These are phyloP conservation scores for Scedosporium apiospermum DNA, from an alignment of 2,329 filamentous ascomycete genomes.

Conservation along the genomic window DNA sequence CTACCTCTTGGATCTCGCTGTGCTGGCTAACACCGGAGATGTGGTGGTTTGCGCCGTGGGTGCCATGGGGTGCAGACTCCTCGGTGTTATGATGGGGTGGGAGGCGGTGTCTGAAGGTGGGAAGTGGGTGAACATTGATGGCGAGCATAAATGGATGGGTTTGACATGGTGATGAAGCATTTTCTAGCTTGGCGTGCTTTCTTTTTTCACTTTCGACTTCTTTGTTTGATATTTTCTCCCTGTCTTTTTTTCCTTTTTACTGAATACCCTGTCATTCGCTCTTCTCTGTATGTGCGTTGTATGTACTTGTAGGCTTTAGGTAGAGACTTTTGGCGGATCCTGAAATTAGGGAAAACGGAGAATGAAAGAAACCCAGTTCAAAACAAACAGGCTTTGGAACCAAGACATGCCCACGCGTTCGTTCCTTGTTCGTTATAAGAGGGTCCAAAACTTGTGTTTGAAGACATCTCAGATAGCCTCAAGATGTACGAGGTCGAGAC, in stretches of 20 bases:
- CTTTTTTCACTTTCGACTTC: constrained; percentile 5
- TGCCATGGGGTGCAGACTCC: constrained; percentile 59
- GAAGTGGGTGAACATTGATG: constrained; percentile 74
- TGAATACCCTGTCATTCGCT: neutral
- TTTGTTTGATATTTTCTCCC: constrained; percentile 1
- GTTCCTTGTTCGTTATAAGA: too few species aligned
- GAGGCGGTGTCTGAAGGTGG: constrained; percentile 51
- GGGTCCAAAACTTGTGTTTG: too few species aligned
- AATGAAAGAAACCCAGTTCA: neutral
- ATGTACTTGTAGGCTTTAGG: neutral
- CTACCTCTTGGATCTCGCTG: constrained; percentile 71
- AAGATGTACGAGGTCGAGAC: too few species aligned
- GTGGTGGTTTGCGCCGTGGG: constrained; percentile 69
- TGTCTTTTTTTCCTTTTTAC: neutral
- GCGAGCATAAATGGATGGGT: constrained; percentile 52
- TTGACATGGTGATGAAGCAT: constrained; percentile 21
- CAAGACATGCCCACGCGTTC: too few species aligned
- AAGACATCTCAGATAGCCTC: too few species aligned
- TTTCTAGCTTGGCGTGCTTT: neutral
- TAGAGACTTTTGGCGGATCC: neutral
- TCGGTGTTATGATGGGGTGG: constrained; percentile 86
- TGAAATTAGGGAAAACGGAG: neutral
- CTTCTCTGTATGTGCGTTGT: neutral
- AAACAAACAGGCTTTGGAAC: too few species aligned
- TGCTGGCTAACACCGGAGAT: constrained; percentile 60